These are phyloP conservation scores for Quercus aquifolioides DNA, from an alignment of 306 rosid species.

Conservation along the genomic window DNA sequence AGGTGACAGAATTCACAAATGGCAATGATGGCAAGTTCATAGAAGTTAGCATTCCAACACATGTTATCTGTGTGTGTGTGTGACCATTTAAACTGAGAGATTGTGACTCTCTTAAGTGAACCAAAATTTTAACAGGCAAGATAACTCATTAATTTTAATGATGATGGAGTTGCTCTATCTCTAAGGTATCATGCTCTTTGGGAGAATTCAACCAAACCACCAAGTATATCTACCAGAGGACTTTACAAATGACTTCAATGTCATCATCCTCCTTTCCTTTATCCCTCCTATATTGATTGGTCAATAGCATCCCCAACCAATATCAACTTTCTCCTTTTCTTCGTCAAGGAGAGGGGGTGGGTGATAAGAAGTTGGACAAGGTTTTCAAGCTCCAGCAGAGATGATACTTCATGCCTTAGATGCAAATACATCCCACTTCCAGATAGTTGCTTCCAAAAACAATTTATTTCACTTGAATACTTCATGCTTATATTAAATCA, in stretches of 20 bases:
- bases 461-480: background rate
- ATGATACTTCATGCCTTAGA: background rate
- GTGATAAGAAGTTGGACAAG: background rate
- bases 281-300: background rate
- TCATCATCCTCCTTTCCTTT: background rate
- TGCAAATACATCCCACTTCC: too few species aligned
- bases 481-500: background rate
- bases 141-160: background rate
- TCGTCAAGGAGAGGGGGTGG: background rate
- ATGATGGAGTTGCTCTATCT: background rate
- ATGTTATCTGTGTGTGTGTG: background rate
- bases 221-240: slow-evolving; percentile 1
- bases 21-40: background rate
- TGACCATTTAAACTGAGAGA: too few species aligned
- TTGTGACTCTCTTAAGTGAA: background rate
- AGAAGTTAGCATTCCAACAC: background rate
- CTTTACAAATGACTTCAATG: background rate
- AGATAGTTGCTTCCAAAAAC: background rate
- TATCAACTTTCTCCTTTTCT: background rate
- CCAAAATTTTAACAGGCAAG: background rate
- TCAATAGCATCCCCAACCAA: background rate
- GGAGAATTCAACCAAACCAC: background rate
- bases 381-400: background rate
- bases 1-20: background rate
- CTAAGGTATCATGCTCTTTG: background rate